Evolutionary conservation across 371 early-diverging fungal species (phyloP), one percentile per base, ranked within the genome.

Genomic region (Fennellomyces sp.): DNA sequence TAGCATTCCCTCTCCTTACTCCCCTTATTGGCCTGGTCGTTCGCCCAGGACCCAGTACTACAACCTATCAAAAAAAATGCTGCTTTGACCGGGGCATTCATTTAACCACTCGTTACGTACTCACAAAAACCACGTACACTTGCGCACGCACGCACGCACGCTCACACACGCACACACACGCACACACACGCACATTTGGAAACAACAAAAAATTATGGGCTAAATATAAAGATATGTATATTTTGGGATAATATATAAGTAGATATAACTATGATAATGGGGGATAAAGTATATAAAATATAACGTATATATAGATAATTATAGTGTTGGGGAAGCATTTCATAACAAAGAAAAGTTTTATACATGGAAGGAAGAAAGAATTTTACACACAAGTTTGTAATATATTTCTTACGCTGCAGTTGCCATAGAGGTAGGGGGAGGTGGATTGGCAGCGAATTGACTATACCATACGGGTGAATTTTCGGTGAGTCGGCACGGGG

Each of bases 391-490:
- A 45, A 23, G 23, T 45, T 21, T 45, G 45, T 23, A 45, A 39
- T 11, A 39, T 15, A n/a, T 4, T 39, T 39, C 17, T 45, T 23
- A 45, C 17, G 45, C 45, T 45, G 68, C 68, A 23, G 56, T 55
- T 3, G 47, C 52, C 51, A 57, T 45, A 38, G 60, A 38, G 12
- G 54, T n/a, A 28, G 63, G 63, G 7, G 68, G 68, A 26, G 63
- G 42, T 2, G 68, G 68, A 42, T 67, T 67, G 19, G 52, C 59
- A 21, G 56, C 15, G 47, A 50, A 67, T 60, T 67, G 59, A 29
- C 56, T 62, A 57, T 59, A 67, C 68, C 68, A 67, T 17, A 67
- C 68, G 56, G 68, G 59, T 11, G 56, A 52, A 0, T 17, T n/a
- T 63, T 56, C 36, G 21, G 10, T 41, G 11, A 33, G 19, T 36